Percentiles rank a stretch among this genome's conserved stretches.
These are phyloP conservation scores for Cephalotrichum gorgonifer DNA, from an alignment of 2,329 filamentous ascomycete species.

Conservation along the genomic window DNA sequence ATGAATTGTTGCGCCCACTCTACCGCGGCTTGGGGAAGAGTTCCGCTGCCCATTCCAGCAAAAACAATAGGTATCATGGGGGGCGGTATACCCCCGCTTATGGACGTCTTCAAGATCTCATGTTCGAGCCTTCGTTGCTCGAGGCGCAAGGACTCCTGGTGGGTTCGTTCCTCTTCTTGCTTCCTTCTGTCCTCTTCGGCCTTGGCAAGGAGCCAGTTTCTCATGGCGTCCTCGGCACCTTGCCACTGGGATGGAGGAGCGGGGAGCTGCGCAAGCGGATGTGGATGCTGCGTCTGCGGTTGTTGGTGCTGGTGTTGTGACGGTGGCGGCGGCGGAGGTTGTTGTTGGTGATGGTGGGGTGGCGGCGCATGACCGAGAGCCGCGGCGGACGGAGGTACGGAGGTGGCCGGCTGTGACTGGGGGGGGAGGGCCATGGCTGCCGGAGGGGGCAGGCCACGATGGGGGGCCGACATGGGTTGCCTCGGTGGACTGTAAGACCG, in stretches of 20 bases:
- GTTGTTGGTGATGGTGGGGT: constrained; percentile 6
- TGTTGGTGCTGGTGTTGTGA: constrained; percentile 19
- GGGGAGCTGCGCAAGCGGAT: constrained; percentile 42
- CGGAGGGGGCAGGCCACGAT: constrained; percentile 60
- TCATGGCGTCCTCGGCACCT: constrained; percentile 60
- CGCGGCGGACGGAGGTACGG: constrained; percentile 8
- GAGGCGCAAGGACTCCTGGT: constrained; percentile 53
- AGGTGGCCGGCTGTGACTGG: constrained; percentile 24
- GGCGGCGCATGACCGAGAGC: constrained; percentile 8
- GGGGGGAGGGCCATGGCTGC: constrained; percentile 52
- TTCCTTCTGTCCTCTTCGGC: constrained; percentile 62
- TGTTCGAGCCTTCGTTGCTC: constrained; percentile 66
- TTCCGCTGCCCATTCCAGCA: constrained; percentile 57
- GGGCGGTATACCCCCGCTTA: constrained; percentile 61
- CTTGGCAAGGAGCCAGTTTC: constrained; percentile 59
- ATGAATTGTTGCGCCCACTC: constrained; percentile 62
- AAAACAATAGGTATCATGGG: constrained; percentile 68
- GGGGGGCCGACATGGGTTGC: constrained; percentile 57
- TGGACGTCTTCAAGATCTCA: constrained; percentile 59
- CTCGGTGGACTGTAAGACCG: constrained; percentile 35
- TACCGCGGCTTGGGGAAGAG: constrained; percentile 47
- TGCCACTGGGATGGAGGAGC: constrained; percentile 56
- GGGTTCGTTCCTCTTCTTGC: constrained; percentile 64
- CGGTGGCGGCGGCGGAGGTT: constrained; percentile 10
- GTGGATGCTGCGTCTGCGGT: constrained; percentile 10